A percentile compares a stretch with the other conserved stretches of the same genome.
These are phyloP conservation scores for Kwoniella europaea DNA, from an alignment of 768 basidiomycete genomes.

Conservation along the genomic window DNA sequence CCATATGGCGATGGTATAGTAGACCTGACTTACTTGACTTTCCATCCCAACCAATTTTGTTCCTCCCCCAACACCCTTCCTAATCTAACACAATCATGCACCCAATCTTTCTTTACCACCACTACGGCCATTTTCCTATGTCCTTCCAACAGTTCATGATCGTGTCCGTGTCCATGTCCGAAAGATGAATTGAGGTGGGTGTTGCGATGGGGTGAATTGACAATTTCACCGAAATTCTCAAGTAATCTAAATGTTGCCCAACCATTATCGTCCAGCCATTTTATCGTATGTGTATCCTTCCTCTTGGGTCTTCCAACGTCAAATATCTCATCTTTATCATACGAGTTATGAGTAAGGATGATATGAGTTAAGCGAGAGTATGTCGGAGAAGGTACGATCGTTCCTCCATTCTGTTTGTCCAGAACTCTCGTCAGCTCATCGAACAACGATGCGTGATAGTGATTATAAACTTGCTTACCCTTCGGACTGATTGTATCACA, in stretches of 20 bases:
- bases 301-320: no score
- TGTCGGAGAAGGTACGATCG: no score
- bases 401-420: no score
- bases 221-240: not conserved
- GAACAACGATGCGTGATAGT: no score
- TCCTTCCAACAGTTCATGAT: not conserved
- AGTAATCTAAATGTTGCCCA: not conserved
- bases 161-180: not conserved
- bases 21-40: not conserved
- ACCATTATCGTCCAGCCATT: not conserved
- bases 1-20: not conserved
- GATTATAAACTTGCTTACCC: no score
- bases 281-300: no score
- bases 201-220: not conserved
- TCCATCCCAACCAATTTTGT: conserved; percentile 1
- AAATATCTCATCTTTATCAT: no score
- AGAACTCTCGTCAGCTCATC: no score
- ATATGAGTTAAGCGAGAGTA: no score
- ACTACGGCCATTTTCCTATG: not conserved
- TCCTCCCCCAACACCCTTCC: not conserved
- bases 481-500: no score
- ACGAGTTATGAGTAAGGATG: no score
- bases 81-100: not conserved
- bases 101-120: not conserved
- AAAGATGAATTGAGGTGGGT: not conserved